Evolutionary conservation across 768 basidiomycete genomes (phyloP).

Genomic region (Clitopilus hobsonii): DNA sequence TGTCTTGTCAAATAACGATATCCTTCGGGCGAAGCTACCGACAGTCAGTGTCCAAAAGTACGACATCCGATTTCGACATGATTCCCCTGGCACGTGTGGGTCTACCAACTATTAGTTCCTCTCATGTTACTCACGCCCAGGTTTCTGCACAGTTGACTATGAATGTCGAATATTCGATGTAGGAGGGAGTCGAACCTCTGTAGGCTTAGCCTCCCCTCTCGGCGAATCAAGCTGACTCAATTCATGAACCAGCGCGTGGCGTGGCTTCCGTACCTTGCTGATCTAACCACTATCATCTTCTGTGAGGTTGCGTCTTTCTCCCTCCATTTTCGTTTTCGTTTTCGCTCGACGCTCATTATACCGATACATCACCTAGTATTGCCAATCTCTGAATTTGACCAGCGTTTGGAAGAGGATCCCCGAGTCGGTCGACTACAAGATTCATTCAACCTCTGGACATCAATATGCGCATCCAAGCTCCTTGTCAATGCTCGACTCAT

Average conservation of each 20-base stretch:
- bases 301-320: constrained; percentile 24
- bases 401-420: constrained; percentile 64
- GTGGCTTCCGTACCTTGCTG: constrained; percentile 80
- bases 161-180: constrained; percentile 78
- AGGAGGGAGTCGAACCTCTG: constrained; percentile 66
- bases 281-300: constrained; percentile 77
- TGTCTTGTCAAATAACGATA: constrained; percentile 65
- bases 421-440: constrained; percentile 71
- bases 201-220: constrained; percentile 22
- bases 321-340: too few relatives aligned
- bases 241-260: constrained; percentile 54
- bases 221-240: not conserved
- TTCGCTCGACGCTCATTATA: too few relatives aligned
- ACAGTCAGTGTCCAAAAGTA: constrained; percentile 74
- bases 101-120: not conserved
- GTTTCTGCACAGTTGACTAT: constrained; percentile 23
- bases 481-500: constrained; percentile 57
- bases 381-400: constrained; percentile 78
- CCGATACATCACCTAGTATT: constrained; percentile 51
- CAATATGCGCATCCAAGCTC: constrained; percentile 61
- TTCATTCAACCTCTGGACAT: constrained; percentile 67
- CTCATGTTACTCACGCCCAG: not conserved
- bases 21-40: constrained; percentile 64
- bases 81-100: constrained; percentile 27
- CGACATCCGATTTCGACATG: constrained; percentile 40